These are phyloP conservation scores for Cadophora malorum DNA, from an alignment of 2,329 filamentous ascomycete species.

Conservation along the genomic window DNA sequence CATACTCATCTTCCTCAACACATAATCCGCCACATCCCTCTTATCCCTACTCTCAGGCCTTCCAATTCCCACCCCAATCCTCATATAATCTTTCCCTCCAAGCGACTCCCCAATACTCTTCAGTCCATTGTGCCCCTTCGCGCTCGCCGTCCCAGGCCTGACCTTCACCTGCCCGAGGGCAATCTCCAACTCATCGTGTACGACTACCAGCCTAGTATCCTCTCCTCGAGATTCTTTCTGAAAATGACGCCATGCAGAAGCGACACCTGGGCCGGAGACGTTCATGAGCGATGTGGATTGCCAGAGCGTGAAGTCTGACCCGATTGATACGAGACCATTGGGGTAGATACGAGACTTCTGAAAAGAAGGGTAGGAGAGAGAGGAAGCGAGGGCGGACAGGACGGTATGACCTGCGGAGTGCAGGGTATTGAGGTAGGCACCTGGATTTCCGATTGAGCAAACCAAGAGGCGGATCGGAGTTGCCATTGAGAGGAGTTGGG, in stretches of 20 bases:
- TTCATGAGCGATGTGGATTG: conserved; percentile 87
- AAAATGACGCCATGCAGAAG: conserved; percentile 67
- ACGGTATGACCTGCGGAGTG: conserved; percentile 88
- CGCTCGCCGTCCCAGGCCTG: conserved; percentile 66
- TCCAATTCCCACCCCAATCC: conserved; percentile 88
- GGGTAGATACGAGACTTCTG: conserved; percentile 52
- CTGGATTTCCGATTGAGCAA: conserved; percentile 86
- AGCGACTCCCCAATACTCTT: conserved; percentile 67
- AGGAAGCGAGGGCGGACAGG: conserved; percentile 60
- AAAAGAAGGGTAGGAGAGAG: conserved; percentile 54
- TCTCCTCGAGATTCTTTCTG: conserved; percentile 49
- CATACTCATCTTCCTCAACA: conserved; percentile 59
- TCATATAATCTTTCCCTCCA: conserved; percentile 51
- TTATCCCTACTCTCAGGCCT: conserved; percentile 73
- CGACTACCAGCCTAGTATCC: conserved; percentile 67
- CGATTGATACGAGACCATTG: conserved; percentile 55
- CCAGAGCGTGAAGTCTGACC: conserved; percentile 68
- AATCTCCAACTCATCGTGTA: conserved; percentile 89
- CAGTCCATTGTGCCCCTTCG: conserved; percentile 77
- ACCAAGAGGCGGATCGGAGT: conserved; percentile 67
- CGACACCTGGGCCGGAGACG: conserved; percentile 74
- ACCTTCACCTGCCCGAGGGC: conserved; percentile 71
- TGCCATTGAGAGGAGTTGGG: conserved; percentile 31
- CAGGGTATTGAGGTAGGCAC: conserved; percentile 75
- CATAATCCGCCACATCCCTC: conserved; percentile 75